phyloP scores from a whole-genome alignment of 139 green algal species.

The Yamagishiella unicocca region DNA sequence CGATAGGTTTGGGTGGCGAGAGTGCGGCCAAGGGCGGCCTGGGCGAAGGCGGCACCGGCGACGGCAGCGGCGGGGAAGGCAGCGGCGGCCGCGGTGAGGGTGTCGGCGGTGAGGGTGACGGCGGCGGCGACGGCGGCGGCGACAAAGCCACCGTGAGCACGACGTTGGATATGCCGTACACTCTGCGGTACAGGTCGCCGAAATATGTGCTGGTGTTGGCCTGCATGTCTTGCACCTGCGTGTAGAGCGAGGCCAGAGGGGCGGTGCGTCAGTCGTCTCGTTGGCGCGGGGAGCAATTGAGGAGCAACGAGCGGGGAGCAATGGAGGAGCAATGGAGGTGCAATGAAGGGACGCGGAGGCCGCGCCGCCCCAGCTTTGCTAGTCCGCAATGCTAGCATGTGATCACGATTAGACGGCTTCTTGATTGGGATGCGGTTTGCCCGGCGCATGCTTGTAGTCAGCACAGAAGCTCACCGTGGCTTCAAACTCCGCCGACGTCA shows the following conservation, averaged over 20 bases:
- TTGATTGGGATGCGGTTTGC: too few species aligned
- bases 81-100: not conserved
- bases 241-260: not conserved
- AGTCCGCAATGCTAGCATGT: too few species aligned
- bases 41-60: not conserved
- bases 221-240: not conserved
- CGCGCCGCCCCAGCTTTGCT: too few species aligned
- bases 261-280: too few species aligned
- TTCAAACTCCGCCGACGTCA: not conserved
- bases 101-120: not conserved
- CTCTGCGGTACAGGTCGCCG: not conserved
- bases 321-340: too few species aligned
- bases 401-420: too few species aligned
- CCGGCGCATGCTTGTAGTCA: too few species aligned
- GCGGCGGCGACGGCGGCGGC: not conserved
- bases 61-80: not conserved
- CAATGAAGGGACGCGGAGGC: too few species aligned
- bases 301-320: too few species aligned
- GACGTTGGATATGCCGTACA: slow-evolving; percentile 5
- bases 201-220: not conserved
- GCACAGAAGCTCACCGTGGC: not conserved
- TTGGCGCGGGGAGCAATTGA: too few species aligned
- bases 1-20: too few species aligned
- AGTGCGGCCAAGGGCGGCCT: not conserved
- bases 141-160: not conserved